phyloP scores from a whole-genome alignment of 2,329 filamentous ascomycete species.

The Tolypocladium tropicale region DNA sequence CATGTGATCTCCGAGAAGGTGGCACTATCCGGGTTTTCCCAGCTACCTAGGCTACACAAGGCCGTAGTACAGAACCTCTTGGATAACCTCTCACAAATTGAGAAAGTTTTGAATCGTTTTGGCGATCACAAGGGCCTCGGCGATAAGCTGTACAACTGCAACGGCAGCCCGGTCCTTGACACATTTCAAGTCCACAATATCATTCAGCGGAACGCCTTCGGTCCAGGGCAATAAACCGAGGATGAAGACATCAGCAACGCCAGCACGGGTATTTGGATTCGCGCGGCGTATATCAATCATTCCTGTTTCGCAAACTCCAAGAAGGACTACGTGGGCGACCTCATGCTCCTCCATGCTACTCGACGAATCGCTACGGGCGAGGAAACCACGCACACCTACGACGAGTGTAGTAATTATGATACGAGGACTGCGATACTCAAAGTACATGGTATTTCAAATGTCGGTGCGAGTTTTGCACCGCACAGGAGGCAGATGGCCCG shows the following conservation, averaged over 20 bases:
- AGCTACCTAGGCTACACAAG: background rate
- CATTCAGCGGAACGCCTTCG: background rate
- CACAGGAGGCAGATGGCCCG: background rate
- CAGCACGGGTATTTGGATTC: background rate
- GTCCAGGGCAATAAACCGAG: background rate
- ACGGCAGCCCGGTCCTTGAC: background rate
- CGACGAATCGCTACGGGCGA: background rate
- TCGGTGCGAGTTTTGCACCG: background rate
- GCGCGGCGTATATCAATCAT: background rate
- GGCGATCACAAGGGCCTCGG: background rate
- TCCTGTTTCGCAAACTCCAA: background rate
- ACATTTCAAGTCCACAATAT: background rate
- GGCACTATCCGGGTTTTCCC: background rate
- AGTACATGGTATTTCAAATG: background rate
- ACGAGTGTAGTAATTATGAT: background rate
- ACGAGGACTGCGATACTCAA: background rate
- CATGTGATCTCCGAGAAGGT: background rate
- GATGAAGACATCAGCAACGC: background rate
- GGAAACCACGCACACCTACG: background rate
- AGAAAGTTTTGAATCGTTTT: background rate
- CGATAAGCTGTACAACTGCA: background rate
- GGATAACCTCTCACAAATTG: background rate
- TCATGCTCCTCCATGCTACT: background rate
- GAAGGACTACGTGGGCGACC: background rate
- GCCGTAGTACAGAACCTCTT: background rate